phyloP scores from a whole-genome alignment of 768 basidiomycete genomes.

The Lentinula sp. region DNA sequence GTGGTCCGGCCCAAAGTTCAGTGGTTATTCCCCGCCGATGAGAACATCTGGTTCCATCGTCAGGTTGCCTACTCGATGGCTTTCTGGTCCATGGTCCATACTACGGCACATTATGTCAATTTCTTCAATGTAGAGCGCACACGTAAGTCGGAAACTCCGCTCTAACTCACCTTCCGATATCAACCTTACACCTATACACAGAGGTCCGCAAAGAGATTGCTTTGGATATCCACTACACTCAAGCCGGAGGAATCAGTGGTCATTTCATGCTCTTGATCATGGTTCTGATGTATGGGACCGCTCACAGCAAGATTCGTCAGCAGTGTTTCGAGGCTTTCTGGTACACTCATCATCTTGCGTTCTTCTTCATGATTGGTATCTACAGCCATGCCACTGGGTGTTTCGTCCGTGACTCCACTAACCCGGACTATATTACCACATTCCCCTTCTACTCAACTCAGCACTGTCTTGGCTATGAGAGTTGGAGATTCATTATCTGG shows the following conservation, averaged over 20 bases:
- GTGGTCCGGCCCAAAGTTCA: slow-evolving; percentile 72
- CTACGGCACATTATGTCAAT: slow-evolving; percentile 91
- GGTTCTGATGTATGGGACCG: slow-evolving; percentile 89
- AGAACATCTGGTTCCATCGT: slow-evolving; percentile 94
- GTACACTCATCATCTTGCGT: slow-evolving; percentile 93
- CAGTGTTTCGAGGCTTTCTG: slow-evolving; percentile 96
- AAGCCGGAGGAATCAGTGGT: slow-evolving; percentile 89
- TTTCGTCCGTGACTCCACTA: slow-evolving; percentile 82
- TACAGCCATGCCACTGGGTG: slow-evolving; percentile 91
- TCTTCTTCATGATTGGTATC: slow-evolving; percentile 90
- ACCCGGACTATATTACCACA: slow-evolving; percentile 58
- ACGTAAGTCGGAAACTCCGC: slow-evolving; percentile 42
- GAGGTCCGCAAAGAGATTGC: slow-evolving; percentile 79
- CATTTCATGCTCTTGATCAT: slow-evolving; percentile 95
- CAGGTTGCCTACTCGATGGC: slow-evolving; percentile 94
- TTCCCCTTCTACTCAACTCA: slow-evolving; percentile 88
- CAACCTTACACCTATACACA: slow-evolving; percentile 21
- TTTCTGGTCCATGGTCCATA: slow-evolving; percentile 90
- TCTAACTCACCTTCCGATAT: background rate
- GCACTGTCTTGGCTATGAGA: slow-evolving; percentile 89
- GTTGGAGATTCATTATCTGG: slow-evolving; percentile 92
- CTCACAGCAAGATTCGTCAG: slow-evolving; percentile 79
- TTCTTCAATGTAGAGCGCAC: slow-evolving; percentile 88
- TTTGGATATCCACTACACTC: slow-evolving; percentile 80
- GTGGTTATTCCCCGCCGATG: slow-evolving; percentile 89